Evolutionary conservation across 805 yeast genomes (phyloP).

Genomic region (Millerozyma miso): DNA sequence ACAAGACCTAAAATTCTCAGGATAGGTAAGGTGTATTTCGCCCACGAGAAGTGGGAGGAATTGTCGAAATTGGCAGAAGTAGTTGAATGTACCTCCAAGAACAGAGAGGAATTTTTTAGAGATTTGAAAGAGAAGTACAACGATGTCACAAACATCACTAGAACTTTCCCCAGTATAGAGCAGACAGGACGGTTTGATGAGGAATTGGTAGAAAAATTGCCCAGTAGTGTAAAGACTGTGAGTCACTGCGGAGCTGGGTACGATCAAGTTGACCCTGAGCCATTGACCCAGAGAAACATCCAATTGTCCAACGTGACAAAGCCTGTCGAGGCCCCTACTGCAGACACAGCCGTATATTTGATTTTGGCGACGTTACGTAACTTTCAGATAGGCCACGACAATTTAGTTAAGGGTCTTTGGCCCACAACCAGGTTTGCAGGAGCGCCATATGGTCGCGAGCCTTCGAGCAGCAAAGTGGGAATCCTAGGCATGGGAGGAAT

Average conservation of each 20-base stretch:
- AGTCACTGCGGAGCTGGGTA: conserved; percentile 74
- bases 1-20: conserved; percentile 58
- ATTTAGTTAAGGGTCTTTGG: conserved; percentile 60
- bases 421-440: conserved; percentile 41
- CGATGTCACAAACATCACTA: conserved; percentile 38
- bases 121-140: conserved; percentile 44
- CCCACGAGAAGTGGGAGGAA: conserved; percentile 63
- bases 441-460: conserved; percentile 66
- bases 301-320: conserved; percentile 67
- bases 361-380: conserved; percentile 62
- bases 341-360: conserved; percentile 64
- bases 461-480: conserved; percentile 72
- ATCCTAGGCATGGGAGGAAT: conserved; percentile 88
- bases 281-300: conserved; percentile 47
- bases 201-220: conserved; percentile 54
- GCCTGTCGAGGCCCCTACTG: conserved; percentile 68
- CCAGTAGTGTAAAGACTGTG: conserved; percentile 47
- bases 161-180: conserved; percentile 51
- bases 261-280: conserved; percentile 62
- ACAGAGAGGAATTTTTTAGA: conserved; percentile 36
- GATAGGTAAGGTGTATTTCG: conserved; percentile 58
- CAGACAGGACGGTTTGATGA: conserved; percentile 64
- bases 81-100: conserved; percentile 29
- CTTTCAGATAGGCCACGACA: conserved; percentile 56
- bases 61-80: conserved; percentile 41